Base-by-base conservation (phyloP, 164 flowering plant genomes). In the Magnolia sinica region DNA sequence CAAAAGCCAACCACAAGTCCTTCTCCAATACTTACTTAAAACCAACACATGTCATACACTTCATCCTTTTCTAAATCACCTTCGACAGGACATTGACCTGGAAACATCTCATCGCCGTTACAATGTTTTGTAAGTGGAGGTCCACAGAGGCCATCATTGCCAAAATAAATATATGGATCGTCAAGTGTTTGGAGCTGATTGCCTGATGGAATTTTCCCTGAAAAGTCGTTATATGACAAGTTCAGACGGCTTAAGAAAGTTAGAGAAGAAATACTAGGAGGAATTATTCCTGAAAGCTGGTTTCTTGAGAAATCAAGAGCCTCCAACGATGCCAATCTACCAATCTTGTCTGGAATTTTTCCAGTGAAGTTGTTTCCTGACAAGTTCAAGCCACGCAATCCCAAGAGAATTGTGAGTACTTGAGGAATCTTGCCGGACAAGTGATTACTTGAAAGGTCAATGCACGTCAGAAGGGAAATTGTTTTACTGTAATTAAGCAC, bases 141-240 rank as follows among this genome's bases (percentile, higher is more conserved):
- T 16, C 81, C 81, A 70, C 81, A 78, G 4, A 78, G 77, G 31
- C 29, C 24, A 20, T 19, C 31, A 23, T 78, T 78, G 59, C 70
- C 66, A 49, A 16, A 4, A 27, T 79, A 79, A 16, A 72, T 79
- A 31, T 75, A 75, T 55, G 69, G 71, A 14, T 79, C 77, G 51
- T 52, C 18, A 0, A 77, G 68, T 18, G 69, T 74, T n/a, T 49
- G 73, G 16, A 81, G 70, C 45, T 80, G 83, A 70, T 70, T 64
- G 4, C 75, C 74, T 4, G 76, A 24, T 67, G 83, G 83, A 31
- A 81, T 78, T 75, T 45, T 59, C 9, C 80, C 83, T 8, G 76
- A 65, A 6, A 77, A 23, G 24, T 23, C 1, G 76, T 81, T 78
- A 29, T 73, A 59, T 8, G 81, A 81, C 74, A 81, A 50, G 72